Base-by-base conservation (phyloP, 2,329 filamentous ascomycete genomes). In the Aspergillus latus region DNA sequence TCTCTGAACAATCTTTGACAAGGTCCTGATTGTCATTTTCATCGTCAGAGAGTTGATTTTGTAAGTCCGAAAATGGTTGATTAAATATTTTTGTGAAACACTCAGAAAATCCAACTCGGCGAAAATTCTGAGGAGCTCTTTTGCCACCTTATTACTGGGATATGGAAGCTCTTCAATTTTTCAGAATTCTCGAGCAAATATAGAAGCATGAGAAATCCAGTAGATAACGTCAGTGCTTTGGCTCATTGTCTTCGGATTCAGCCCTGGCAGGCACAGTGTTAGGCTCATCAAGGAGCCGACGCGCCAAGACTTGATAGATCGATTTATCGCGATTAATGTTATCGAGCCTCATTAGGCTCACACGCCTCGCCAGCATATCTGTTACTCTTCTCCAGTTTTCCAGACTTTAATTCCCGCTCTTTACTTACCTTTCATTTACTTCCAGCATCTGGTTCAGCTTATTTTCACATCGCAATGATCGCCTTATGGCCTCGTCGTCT, bases 271-370 rank as follows among this genome's bases (percentile, higher is more conserved):
- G 29, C 44, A 47, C 29, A 10, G 36, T 48, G 47, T 50, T 42
- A 32, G 26, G 10, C 28, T 34, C 43, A 11, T 50, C 37, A n/a
- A 50, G 36, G 46, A 32, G 11, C 29, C 34, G 40, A 52, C 50
- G n/a, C 50, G 50, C 50, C 43, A 47, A 52, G 50, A 52, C 29
- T 26, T 21, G 43, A 46, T 39, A 15, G 50, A 46, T 21, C 21
- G 21, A 21, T 52, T 15, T 32, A 16, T 13, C 40, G 36, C 37
- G 48, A 34, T n/a, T 45, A 13, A 37, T 21, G 21, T 42, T 36
- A 36, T 50, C 28, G 49, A 45, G 42, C 49, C 49, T 52, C 42
- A 43, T 21, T 21, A 21, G 21, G 21, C 21, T 21, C 21, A 21
- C 21, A 21, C 21, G 21, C 21, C 39, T 28, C 34, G 16, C 16